Conservation (phyloP, 78 protist genomes). For the Dictyostelium discoideum region DNA sequence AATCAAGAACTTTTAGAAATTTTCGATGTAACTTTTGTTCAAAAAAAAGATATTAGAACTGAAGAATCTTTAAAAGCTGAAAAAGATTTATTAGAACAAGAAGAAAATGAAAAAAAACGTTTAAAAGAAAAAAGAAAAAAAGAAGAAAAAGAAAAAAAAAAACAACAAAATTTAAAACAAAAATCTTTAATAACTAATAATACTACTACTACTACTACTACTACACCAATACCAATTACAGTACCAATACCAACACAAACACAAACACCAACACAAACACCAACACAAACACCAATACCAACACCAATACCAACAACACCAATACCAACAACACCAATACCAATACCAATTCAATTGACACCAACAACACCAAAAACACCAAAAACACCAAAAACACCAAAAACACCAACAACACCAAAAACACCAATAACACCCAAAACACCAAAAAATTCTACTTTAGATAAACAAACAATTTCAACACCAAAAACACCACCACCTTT, state of each 20-base stretch:
- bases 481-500: background rate
- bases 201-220: background rate
- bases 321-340: background rate
- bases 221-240: background rate
- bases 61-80: slow-evolving; percentile 26
- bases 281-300: background rate
- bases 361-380: background rate
- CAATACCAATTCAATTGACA: background rate
- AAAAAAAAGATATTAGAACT: background rate
- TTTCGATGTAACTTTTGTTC: slow-evolving; percentile 1
- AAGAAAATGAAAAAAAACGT: slow-evolving; percentile 17
- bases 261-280: background rate
- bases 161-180: slow-evolving; percentile 6
- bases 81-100: background rate
- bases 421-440: background rate
- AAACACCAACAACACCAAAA: background rate
- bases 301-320: background rate
- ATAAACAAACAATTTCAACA: background rate
- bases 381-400: background rate
- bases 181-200: background rate
- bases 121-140: background rate
- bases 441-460: background rate
- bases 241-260: background rate
- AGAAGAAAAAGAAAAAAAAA: slow-evolving; percentile 5
- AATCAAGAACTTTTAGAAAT: background rate